These are phyloP conservation scores for Thoreauomyces humboldtii DNA, from an alignment of 192 early-diverging fungal genomes.

Conservation along the genomic window DNA sequence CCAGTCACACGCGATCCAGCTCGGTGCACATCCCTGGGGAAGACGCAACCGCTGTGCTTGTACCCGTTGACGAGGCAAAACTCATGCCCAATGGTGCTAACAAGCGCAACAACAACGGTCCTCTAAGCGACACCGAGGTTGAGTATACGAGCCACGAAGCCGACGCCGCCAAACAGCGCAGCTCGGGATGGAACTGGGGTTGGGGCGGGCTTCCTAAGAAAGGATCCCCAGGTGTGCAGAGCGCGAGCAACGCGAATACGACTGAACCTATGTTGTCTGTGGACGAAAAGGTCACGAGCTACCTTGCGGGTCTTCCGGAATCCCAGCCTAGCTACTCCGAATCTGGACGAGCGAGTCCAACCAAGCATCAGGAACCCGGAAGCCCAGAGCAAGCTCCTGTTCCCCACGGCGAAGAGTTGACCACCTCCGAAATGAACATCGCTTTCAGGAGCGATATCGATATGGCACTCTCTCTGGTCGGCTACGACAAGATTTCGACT, in stretches of 20 bases:
- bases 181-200: constrained; percentile 65
- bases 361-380: not conserved
- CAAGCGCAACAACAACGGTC: constrained; percentile 24
- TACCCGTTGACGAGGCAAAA: not conserved
- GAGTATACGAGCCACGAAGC: constrained; percentile 32
- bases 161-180: not conserved
- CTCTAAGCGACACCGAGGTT: constrained; percentile 63
- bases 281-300: constrained; percentile 49
- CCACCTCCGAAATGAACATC: constrained; percentile 19
- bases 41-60: not conserved
- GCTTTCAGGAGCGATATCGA: constrained; percentile 21
- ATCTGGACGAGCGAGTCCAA: not conserved
- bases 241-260: not conserved
- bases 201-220: constrained; percentile 72
- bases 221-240: constrained; percentile 7
- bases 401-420: constrained; percentile 7
- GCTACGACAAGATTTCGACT: constrained; percentile 21
- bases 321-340: not conserved
- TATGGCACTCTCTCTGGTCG: constrained; percentile 28
- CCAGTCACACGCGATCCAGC: constrained; percentile 16
- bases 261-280: too few species aligned
- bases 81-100: constrained; percentile 11
- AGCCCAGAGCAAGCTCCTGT: constrained; percentile 23
- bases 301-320: constrained; percentile 38
- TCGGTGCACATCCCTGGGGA: constrained; percentile 9